Base-by-base conservation (phyloP, 2,329 filamentous ascomycete species). In the Penicillium palitans region DNA sequence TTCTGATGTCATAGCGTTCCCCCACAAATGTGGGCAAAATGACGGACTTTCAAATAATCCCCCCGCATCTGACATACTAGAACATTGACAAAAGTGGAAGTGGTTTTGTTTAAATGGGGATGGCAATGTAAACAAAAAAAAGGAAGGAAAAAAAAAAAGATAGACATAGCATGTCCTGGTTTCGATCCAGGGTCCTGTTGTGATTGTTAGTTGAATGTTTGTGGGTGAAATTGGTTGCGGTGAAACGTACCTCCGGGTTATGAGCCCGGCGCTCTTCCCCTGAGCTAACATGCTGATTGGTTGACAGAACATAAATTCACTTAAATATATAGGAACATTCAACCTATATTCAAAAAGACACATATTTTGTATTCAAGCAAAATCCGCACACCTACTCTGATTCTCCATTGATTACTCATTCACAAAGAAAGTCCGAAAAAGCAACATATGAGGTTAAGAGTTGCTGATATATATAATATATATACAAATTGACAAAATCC, bases 221-320 rank as follows among this genome's bases (percentile, higher is more conserved):
- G 2, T 3, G 2, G 0, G 5, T 25, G 4, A 44, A 44, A 25
- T 4, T 46, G 44, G 3, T 46, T 19, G 9, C 44, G 44, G 44
- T 31, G 21, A 46, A 33, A 13, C 44, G 39, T 53, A 67, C 74
- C 72, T 77, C 74, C 74, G 75, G 75, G 76, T 78, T 77, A 78
- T 78, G 76, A 78, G 75, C 75, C 75, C 75, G 74, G 75, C 74
- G 74, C 76, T 76, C 74, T 77, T 75, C 75, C 75, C 66, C 75
- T 78, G 74, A 75, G 72, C 72, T 72, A 76, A 72, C 70, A 74
- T 74, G 74, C 74, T 75, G 53, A 58, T 61, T 48, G 55, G 45
- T 59, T 15, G 17, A 24, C 12, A 3, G 1, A 10, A 1, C 8
- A 0, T 7, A 1, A 0, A 0, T 35, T 9, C 6, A 3, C 0